Evolutionary conservation across 208 protist species (phyloP).

Genomic region (Leishmania arabica): DNA sequence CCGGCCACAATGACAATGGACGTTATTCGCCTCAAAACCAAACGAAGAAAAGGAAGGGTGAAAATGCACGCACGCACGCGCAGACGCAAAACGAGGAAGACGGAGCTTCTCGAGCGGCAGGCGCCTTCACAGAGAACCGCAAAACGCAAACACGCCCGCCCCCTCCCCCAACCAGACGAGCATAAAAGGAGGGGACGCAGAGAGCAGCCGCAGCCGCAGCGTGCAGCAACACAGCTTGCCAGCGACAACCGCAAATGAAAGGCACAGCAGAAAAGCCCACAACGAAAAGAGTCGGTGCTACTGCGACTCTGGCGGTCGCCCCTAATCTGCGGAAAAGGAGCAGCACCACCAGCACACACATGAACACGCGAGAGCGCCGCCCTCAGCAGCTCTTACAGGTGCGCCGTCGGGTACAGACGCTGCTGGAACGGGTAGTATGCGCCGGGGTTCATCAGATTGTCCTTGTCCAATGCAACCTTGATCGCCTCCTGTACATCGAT

Average conservation of each 20-base stretch:
- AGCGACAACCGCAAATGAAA: neutral
- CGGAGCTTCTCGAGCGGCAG: neutral
- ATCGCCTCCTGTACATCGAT: slow-evolving; percentile 84
- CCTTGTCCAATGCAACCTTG: slow-evolving; percentile 84
- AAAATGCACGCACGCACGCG: slow-evolving; percentile 1
- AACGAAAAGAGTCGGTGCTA: no score
- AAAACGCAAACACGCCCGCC: neutral
- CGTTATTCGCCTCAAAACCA: no score
- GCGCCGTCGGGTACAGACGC: slow-evolving; percentile 37
- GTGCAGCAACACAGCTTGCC: neutral
- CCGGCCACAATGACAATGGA: no score
- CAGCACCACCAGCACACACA: neutral
- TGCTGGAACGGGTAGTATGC: slow-evolving; percentile 73
- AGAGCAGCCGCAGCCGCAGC: no score
- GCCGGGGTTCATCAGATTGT: slow-evolving; percentile 90
- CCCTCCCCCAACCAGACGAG: neutral
- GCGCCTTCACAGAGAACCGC: neutral
- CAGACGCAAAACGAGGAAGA: neutral
- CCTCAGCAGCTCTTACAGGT: slow-evolving; percentile 27
- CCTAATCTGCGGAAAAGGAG: no score
- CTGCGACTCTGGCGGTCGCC: no score
- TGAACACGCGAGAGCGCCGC: neutral
- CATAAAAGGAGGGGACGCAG: neutral
- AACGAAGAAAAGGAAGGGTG: neutral
- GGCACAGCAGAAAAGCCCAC: no score